These are phyloP conservation scores for Aaosphaeria pasadenensis DNA, from an alignment of 2,329 filamentous ascomycete genomes.

Conservation along the genomic window DNA sequence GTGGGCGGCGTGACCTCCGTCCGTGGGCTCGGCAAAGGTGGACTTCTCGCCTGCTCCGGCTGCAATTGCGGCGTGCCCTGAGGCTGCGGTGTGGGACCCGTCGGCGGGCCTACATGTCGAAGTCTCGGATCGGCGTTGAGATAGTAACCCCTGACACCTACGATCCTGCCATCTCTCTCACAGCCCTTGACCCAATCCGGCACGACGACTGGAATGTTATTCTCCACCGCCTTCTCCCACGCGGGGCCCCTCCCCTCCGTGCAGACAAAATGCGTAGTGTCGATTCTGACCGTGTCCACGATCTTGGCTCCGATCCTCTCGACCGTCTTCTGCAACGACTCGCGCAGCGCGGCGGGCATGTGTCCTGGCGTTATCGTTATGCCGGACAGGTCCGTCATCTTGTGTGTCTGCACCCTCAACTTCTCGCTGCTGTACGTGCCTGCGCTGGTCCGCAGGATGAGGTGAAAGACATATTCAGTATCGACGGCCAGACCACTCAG, in stretches of 20 bases:
- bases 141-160: conserved; percentile 94
- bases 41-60: conserved; percentile 17
- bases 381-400: conserved; percentile 96
- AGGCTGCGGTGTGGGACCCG: conserved; percentile 16
- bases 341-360: conserved; percentile 69
- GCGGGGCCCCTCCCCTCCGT: conserved; percentile 84
- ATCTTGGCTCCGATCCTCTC: conserved; percentile 90
- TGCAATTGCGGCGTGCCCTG: conserved; percentile 6
- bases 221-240: conserved; percentile 97
- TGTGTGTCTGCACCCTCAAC: conserved; percentile 85
- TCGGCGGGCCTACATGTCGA: conserved; percentile 48
- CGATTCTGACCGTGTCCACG: conserved; percentile 85
- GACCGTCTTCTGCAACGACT: conserved; percentile 71
- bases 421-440: conserved; percentile 83
- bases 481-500: conserved; percentile 95
- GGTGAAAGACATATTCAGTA: conserved; percentile 91
- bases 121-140: conserved; percentile 76
- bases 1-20: conserved; percentile 52
- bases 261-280: conserved; percentile 98
- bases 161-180: conserved; percentile 85
- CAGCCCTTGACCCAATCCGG: conserved; percentile 99
- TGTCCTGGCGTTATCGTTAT: conserved; percentile 93
- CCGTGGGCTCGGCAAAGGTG: conserved; percentile 40
- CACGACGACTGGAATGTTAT: conserved; percentile 95
- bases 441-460: conserved; percentile 85